These are phyloP conservation scores for Candida maesae DNA, from an alignment of 805 yeast species.

Conservation along the genomic window DNA sequence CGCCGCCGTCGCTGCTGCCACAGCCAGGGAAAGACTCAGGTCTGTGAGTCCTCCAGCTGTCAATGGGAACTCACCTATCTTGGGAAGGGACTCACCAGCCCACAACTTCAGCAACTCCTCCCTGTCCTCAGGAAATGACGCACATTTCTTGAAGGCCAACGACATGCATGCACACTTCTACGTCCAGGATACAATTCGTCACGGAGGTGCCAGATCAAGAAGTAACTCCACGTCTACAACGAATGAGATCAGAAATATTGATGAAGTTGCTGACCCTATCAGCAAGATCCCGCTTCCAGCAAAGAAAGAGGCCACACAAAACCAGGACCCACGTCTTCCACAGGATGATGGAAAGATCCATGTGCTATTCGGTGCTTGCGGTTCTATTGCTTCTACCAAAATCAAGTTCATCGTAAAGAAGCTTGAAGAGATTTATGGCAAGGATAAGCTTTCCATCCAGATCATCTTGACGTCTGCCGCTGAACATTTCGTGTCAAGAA, in stretches of 20 bases:
- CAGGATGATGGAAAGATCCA: conserved; percentile 88
- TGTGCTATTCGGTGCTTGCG: conserved; percentile 82
- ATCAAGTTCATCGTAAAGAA: conserved; percentile 76
- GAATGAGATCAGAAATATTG: conserved; percentile 16
- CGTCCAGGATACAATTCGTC: conserved; percentile 64
- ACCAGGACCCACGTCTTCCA: conserved; percentile 60
- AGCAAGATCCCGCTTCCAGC: conserved; percentile 1
- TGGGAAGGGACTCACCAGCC: conserved; percentile 3
- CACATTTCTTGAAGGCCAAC: background rate
- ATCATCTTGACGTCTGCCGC: conserved; percentile 83
- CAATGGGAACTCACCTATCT: background rate
- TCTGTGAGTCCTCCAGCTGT: conserved; percentile 14
- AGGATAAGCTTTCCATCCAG: conserved; percentile 73
- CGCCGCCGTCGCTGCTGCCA: conserved; percentile 38
- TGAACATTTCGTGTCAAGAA: conserved; percentile 65
- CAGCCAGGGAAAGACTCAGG: conserved; percentile 30
- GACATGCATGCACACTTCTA: conserved; percentile 80
- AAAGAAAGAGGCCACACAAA: conserved; percentile 39
- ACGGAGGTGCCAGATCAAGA: conserved; percentile 33
- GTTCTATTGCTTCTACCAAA: conserved; percentile 80
- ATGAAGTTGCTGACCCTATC: conserved; percentile 4
- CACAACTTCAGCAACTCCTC: conserved; percentile 21
- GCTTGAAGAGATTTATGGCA: conserved; percentile 75
- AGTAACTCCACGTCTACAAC: conserved; percentile 26
- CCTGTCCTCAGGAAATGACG: conserved; percentile 17